Evolutionary conservation across 768 basidiomycete species (phyloP).

Genomic region (Tricholoma bakamatsutake): DNA sequence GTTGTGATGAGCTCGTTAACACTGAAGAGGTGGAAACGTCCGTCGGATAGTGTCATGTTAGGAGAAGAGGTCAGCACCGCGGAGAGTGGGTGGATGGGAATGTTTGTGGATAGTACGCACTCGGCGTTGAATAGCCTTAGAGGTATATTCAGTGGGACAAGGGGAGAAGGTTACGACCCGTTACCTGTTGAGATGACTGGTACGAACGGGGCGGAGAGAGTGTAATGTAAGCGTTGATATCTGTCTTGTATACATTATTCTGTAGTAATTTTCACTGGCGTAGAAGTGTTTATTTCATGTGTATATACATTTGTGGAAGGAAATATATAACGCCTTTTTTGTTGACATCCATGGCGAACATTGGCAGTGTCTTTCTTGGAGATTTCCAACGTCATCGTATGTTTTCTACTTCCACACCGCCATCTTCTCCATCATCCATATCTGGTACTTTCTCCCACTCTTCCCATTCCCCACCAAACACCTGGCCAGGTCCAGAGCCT

Average conservation of each 20-base stretch:
- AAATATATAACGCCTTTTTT: no score
- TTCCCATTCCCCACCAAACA: conserved; percentile 17
- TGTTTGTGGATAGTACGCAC: conserved; percentile 42
- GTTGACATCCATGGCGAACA: conserved; percentile 36
- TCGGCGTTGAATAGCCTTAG: conserved; percentile 34
- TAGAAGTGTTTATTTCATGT: no score
- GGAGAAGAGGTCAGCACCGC: conserved; percentile 28
- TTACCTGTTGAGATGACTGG: conserved; percentile 63
- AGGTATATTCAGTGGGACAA: conserved; percentile 35
- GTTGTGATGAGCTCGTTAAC: conserved; percentile 89
- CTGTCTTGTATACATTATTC: no score
- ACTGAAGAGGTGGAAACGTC: conserved; percentile 80
- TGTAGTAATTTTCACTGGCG: no score
- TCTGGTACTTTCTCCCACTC: conserved; percentile 26
- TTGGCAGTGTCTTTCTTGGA: conserved; percentile 80
- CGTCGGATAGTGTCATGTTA: conserved; percentile 64
- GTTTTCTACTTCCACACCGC: conserved; percentile 34
- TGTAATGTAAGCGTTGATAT: not conserved
- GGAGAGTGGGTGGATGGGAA: conserved; percentile 33
- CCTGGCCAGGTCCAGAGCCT: conserved; percentile 10
- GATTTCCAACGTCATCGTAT: conserved; percentile 65
- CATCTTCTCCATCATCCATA: conserved; percentile 35
- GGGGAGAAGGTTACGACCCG: conserved; percentile 56
- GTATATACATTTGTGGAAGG: no score
- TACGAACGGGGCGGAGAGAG: conserved; percentile 8